phyloP scores from a whole-genome alignment of 139 green algal species.

The Trebouxia sp. region DNA sequence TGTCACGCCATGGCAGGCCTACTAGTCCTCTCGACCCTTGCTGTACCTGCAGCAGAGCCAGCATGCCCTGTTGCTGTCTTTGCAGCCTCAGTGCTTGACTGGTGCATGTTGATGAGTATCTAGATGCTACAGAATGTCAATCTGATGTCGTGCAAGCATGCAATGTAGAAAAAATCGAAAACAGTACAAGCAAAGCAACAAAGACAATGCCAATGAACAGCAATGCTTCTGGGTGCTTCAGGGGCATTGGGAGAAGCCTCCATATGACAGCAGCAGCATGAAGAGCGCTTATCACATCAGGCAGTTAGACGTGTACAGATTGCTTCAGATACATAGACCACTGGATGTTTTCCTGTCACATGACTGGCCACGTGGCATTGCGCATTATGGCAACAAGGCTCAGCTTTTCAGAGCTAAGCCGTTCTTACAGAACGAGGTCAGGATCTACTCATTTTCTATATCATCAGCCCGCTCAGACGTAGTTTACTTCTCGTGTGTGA shows the following conservation, averaged over 20 bases:
- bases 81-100: too few species aligned
- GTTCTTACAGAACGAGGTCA: slow-evolving; percentile 82
- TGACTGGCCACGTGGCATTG: slow-evolving; percentile 94
- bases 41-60: too few species aligned
- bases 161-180: too few species aligned
- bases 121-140: too few species aligned
- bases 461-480: not conserved
- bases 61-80: too few species aligned
- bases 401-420: slow-evolving; percentile 82
- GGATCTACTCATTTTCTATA: not conserved
- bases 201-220: not conserved
- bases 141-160: too few species aligned
- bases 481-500: not conserved
- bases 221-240: too few species aligned
- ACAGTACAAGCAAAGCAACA: too few species aligned
- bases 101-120: too few species aligned
- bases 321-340: slow-evolving; percentile 71
- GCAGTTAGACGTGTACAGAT: slow-evolving; percentile 83
- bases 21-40: too few species aligned
- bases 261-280: slow-evolving; percentile 78
- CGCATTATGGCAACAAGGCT: slow-evolving; percentile 74
- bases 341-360: slow-evolving; percentile 94
- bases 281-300: slow-evolving; percentile 91
- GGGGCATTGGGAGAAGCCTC: slow-evolving; percentile 85
- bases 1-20: too few species aligned